These are phyloP conservation scores for Colletotrichum magnum DNA, from an alignment of 2,329 filamentous ascomycete genomes.

Conservation along the genomic window DNA sequence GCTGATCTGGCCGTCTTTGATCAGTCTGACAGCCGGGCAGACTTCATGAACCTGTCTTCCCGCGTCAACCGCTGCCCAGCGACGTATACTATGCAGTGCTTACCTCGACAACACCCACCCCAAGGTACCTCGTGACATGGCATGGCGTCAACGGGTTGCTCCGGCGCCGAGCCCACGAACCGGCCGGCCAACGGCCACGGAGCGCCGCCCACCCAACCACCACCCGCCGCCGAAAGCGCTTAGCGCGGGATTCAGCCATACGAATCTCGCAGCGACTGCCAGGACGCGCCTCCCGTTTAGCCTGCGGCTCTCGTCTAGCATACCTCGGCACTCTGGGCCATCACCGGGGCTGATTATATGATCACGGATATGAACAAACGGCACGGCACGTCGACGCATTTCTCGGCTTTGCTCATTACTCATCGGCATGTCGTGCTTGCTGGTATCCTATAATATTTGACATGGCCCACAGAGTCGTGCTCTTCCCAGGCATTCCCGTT, in stretches of 20 bases:
- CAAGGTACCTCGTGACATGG: no score
- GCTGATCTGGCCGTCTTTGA: not conserved
- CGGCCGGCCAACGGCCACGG: conserved; percentile 5
- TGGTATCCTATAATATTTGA: conserved; percentile 14
- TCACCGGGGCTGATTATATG: conserved; percentile 1
- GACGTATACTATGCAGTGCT: not conserved
- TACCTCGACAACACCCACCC: conserved; percentile 4
- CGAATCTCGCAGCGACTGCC: conserved; percentile 24
- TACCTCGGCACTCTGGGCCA: conserved; percentile 22
- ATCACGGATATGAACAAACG: not conserved
- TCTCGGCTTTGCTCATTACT: conserved; percentile 11
- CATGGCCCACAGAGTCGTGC: not conserved
- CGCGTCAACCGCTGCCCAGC: not conserved
- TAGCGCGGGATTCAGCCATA: conserved; percentile 14
- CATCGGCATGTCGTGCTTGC: conserved; percentile 6
- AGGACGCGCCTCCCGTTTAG: conserved; percentile 24
- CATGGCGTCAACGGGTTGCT: not conserved
- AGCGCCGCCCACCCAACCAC: conserved; percentile 23
- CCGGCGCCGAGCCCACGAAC: conserved; percentile 24
- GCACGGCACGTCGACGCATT: not conserved
- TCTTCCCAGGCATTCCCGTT: not conserved
- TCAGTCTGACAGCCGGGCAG: not conserved
- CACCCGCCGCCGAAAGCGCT: not conserved
- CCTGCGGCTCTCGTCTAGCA: conserved; percentile 1
- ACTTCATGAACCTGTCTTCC: no score